These are phyloP conservation scores for Sophora flavescens DNA, from an alignment of 306 rosid genomes.

Conservation along the genomic window DNA sequence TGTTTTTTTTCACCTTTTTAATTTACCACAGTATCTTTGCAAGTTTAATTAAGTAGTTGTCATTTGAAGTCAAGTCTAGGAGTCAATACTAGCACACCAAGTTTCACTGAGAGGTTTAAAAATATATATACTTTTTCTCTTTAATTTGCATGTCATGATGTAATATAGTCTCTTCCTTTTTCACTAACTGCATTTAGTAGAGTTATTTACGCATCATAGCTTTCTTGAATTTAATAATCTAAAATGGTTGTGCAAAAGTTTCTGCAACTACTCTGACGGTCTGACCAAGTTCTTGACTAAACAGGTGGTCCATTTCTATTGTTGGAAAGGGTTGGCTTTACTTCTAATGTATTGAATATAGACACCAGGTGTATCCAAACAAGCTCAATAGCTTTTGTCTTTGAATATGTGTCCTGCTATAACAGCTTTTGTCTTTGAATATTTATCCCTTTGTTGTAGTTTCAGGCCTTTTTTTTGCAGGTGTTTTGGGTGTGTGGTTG, in stretches of 20 bases:
- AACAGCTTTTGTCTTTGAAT: no score
- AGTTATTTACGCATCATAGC: conserved; percentile 17
- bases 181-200: background rate
- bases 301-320: conserved; percentile 77
- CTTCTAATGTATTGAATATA: conserved; percentile 34
- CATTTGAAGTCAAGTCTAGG: no score
- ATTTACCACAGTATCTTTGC: no score
- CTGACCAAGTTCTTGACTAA: conserved; percentile 1
- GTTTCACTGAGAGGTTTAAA: background rate
- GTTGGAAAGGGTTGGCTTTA: conserved; percentile 66
- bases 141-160: background rate
- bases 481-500: no score
- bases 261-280: conserved; percentile 20
- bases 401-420: no score
- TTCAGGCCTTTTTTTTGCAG: no score
- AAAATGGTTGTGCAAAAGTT: conserved; percentile 21
- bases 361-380: no score
- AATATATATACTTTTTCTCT: background rate
- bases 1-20: no score
- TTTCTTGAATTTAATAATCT: conserved; percentile 1
- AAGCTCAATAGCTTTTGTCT: no score
- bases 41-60: no score
- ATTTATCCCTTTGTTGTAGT: no score
- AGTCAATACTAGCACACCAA: background rate
- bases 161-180: conserved; percentile 1